A percentile compares a stretch with the other conserved stretches of the same genome.
These are phyloP conservation scores for Kokia cookei DNA, from an alignment of 441 rosid genomes.

Conservation along the genomic window DNA sequence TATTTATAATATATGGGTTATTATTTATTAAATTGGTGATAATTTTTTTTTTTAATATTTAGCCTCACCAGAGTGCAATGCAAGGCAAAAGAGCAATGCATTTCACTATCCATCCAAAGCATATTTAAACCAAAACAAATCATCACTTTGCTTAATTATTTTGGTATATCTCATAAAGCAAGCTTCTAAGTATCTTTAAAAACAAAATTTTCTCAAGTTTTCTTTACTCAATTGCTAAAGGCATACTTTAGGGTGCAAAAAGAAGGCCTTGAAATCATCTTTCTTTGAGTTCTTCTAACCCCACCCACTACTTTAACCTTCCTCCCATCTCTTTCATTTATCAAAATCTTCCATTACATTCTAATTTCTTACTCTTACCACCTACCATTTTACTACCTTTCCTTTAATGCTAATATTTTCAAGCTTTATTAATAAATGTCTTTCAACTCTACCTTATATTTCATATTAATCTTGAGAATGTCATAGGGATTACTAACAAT, in stretches of 20 bases:
- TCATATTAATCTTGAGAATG: no score
- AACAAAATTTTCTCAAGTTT: background rate
- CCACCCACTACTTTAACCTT: background rate
- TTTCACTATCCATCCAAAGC: background rate
- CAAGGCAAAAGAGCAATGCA: background rate
- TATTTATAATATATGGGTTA: no score
- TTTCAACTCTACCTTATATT: no score
- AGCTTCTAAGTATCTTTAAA: background rate
- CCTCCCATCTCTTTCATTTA: background rate
- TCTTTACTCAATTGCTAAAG: background rate
- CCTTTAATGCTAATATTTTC: no score
- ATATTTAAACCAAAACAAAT: background rate
- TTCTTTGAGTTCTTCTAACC: background rate
- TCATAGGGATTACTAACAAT: no score
- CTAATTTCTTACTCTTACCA: background rate
- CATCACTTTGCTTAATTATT: conserved; percentile 1
- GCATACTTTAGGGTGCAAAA: background rate
- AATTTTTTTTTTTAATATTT: no score
- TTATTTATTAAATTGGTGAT: no score
- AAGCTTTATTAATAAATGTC: no score
- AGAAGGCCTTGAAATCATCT: background rate
- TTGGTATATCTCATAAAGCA: background rate
- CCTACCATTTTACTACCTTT: no score
- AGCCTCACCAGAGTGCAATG: background rate
- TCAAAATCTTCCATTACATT: background rate